Evolutionary conservation across 2,329 filamentous ascomycete genomes (phyloP).

Genomic region (Clonostachys solani): DNA sequence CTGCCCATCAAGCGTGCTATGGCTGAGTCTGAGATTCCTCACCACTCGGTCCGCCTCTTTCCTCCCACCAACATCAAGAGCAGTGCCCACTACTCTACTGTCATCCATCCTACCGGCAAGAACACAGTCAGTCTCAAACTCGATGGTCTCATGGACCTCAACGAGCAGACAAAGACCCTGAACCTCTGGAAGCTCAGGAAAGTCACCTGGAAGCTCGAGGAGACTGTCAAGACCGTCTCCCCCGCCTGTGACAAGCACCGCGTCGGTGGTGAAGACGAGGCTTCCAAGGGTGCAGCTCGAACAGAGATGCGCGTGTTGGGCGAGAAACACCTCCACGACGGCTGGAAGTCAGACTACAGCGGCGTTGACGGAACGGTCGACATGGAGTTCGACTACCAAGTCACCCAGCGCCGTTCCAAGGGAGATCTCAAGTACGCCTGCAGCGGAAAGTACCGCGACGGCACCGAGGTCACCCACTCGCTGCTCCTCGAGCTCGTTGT

Average conservation of each 20-base stretch:
- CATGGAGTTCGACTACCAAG: conserved; percentile 69
- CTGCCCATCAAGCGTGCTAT: conserved; percentile 78
- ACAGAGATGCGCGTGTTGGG: conserved; percentile 75
- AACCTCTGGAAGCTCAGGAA: conserved; percentile 85
- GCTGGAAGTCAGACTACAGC: conserved; percentile 77
- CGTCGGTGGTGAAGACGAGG: conserved; percentile 3
- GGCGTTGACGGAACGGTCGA: conserved; percentile 49
- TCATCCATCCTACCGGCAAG: conserved; percentile 81
- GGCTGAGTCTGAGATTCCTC: conserved; percentile 67
- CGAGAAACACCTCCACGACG: conserved; percentile 74
- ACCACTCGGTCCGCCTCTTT: conserved; percentile 90
- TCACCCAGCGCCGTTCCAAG: conserved; percentile 22
- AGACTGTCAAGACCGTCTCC: conserved; percentile 74
- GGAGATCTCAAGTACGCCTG: conserved; percentile 62
- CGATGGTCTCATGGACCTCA: conserved; percentile 75
- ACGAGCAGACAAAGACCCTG: conserved; percentile 66
- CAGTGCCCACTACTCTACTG: conserved; percentile 73
- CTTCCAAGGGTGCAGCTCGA: conserved; percentile 65
- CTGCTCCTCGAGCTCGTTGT: conserved; percentile 93
- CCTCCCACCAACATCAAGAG: conserved; percentile 92
- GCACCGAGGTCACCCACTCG: conserved; percentile 76
- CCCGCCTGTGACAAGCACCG: conserved; percentile 74
- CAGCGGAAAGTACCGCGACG: conserved; percentile 70
- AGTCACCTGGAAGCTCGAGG: conserved; percentile 89
- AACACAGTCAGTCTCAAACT: conserved; percentile 78